These are phyloP conservation scores for Penstemon newberryi DNA, from an alignment of 257 asterid genomes.

Conservation along the genomic window DNA sequence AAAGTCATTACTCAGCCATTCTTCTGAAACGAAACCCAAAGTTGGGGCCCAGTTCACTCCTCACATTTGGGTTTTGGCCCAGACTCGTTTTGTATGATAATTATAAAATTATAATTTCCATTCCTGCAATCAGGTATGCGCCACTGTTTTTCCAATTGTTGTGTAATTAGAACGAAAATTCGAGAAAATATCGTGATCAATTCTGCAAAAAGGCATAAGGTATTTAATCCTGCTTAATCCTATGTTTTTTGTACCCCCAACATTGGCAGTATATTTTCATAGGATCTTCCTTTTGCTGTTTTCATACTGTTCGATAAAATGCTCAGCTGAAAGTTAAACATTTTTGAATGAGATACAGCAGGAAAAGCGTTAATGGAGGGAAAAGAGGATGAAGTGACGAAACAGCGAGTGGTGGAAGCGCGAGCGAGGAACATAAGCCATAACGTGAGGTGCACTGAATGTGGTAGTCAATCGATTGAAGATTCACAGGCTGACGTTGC, in stretches of 20 bases:
- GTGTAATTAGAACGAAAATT: too few species aligned
- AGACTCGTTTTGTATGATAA: too few species aligned
- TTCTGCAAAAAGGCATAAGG: neutral
- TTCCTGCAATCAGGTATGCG: too few species aligned
- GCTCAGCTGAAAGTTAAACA: conserved; percentile 22
- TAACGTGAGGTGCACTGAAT: conserved; percentile 91
- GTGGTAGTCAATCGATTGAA: conserved; percentile 97
- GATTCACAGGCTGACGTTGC: conserved; percentile 96
- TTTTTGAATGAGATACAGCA: conserved; percentile 7
- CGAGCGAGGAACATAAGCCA: conserved; percentile 92
- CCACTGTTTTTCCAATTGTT: too few species aligned
- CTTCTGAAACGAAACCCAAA: too few species aligned
- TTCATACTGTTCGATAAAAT: conserved; percentile 33
- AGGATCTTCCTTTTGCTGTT: neutral
- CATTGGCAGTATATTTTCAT: too few species aligned
- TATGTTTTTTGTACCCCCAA: too few species aligned
- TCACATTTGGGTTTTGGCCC: too few species aligned
- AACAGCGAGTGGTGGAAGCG: conserved; percentile 74
- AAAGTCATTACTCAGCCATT: too few species aligned
- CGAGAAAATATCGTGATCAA: neutral
- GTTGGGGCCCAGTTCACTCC: too few species aligned
- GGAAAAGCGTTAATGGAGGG: conserved; percentile 50
- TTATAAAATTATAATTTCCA: too few species aligned
- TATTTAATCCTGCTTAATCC: too few species aligned
- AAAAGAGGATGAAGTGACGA: conserved; percentile 51